phyloP scores from a whole-genome alignment of 1,284 basidiomycete genomes.

The Papiliotrema fonsecae region DNA sequence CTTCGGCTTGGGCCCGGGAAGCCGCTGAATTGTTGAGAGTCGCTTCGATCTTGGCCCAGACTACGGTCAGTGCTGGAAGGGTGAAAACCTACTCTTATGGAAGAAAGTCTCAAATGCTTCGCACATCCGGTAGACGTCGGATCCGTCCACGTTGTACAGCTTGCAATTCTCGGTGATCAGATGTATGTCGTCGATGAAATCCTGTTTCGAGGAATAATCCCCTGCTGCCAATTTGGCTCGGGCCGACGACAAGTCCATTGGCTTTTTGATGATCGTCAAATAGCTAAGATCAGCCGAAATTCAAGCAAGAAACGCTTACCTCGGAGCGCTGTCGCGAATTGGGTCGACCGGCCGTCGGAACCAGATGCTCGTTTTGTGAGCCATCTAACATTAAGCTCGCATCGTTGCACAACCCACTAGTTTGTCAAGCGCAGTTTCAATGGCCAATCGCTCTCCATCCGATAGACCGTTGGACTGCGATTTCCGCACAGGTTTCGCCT shows the following conservation, averaged over 20 bases:
- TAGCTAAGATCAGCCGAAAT: conserved; percentile 57
- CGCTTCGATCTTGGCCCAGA: conserved; percentile 37
- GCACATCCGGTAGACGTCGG: conserved; percentile 71
- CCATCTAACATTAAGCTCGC: conserved; percentile 11
- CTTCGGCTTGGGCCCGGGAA: too few species aligned
- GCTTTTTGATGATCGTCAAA: conserved; percentile 81
- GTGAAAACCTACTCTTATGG: conserved; percentile 63
- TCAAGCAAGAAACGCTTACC: conserved; percentile 52
- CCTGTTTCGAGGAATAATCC: conserved; percentile 72
- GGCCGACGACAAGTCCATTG: conserved; percentile 93
- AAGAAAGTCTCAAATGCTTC: conserved; percentile 74
- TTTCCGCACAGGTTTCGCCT: conserved; percentile 56
- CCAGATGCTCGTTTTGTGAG: conserved; percentile 25
- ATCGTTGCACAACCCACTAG: conserved; percentile 45
- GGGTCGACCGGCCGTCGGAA: conserved; percentile 90
- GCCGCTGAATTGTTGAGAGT: too few species aligned
- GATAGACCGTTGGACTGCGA: conserved; percentile 78
- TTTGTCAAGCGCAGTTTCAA: conserved; percentile 76
- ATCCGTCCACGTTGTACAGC: conserved; percentile 69
- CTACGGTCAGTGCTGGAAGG: conserved; percentile 14
- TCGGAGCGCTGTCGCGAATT: conserved; percentile 74
- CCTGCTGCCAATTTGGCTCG: conserved; percentile 80
- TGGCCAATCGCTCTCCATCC: conserved; percentile 71
- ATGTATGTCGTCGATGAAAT: conserved; percentile 79
- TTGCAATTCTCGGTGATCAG: conserved; percentile 86